Conservation (phyloP, 768 basidiomycete species). For the Boletus eberwhitei region DNA sequence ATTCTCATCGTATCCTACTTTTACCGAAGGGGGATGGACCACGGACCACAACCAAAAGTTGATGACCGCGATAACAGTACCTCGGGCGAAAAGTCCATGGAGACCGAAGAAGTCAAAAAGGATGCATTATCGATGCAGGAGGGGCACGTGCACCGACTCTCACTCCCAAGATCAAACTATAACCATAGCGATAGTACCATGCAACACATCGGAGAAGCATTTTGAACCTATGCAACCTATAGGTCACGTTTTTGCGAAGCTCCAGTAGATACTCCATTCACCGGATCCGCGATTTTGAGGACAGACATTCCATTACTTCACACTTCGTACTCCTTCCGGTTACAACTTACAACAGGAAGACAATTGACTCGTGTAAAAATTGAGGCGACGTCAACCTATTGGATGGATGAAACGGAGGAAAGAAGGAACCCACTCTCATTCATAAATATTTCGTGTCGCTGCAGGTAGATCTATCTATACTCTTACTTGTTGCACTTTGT, state of each 20-base stretch:
- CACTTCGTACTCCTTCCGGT: background rate
- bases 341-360: background rate
- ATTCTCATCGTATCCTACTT: constrained; percentile 33
- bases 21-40: constrained; percentile 26
- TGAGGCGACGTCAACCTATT: background rate
- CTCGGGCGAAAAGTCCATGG: background rate
- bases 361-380: background rate
- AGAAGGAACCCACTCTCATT: background rate
- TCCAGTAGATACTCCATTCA: background rate
- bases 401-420: background rate
- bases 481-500: background rate
- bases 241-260: background rate
- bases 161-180: background rate
- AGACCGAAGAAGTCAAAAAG: background rate
- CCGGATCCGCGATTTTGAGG: background rate
- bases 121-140: background rate
- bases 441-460: background rate
- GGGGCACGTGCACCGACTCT: background rate
- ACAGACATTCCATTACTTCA: background rate
- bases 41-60: background rate
- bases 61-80: background rate
- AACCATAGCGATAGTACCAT: background rate
- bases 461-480: background rate
- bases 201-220: background rate
- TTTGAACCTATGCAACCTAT: background rate